Evolutionary conservation across 2,329 filamentous ascomycete genomes (phyloP).

Genomic region (Fusarium sp.): DNA sequence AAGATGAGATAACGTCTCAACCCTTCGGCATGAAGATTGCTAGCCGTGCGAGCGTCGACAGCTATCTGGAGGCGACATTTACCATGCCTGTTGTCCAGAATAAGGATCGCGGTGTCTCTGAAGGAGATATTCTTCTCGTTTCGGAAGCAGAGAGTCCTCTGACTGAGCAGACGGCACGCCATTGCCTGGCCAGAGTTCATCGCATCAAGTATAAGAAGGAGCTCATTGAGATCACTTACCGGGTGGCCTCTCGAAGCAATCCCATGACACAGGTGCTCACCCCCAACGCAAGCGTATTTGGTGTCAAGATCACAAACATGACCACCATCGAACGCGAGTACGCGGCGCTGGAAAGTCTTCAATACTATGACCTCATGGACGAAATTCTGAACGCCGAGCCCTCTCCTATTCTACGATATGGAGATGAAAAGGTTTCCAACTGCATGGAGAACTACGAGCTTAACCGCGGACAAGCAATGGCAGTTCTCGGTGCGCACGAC

Average conservation of each 20-base stretch:
- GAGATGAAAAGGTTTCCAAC: conserved; percentile 78
- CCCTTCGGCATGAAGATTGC: conserved; percentile 90
- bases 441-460: conserved; percentile 85
- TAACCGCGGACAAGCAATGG: conserved; percentile 91
- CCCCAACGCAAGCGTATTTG: conserved; percentile 79
- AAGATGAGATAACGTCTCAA: conserved; percentile 86
- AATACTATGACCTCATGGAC: conserved; percentile 96
- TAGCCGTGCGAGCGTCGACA: conserved; percentile 91
- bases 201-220: conserved; percentile 86
- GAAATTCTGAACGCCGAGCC: conserved; percentile 93
- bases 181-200: conserved; percentile 90
- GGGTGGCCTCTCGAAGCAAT: conserved; percentile 79
- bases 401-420: conserved; percentile 88
- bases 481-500: conserved; percentile 91
- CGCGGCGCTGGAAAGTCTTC: conserved; percentile 88
- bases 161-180: conserved; percentile 74
- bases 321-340: conserved; percentile 97
- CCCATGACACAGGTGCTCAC: conserved; percentile 75
- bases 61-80: conserved; percentile 92
- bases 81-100: conserved; percentile 80
- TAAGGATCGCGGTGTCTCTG: conserved; percentile 80
- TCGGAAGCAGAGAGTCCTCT: conserved; percentile 82
- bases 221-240: conserved; percentile 87
- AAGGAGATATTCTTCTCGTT: conserved; percentile 91
- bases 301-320: conserved; percentile 90